Base-by-base conservation (phyloP, 2,329 filamentous ascomycete species). In the Colletotrichum paranaense region DNA sequence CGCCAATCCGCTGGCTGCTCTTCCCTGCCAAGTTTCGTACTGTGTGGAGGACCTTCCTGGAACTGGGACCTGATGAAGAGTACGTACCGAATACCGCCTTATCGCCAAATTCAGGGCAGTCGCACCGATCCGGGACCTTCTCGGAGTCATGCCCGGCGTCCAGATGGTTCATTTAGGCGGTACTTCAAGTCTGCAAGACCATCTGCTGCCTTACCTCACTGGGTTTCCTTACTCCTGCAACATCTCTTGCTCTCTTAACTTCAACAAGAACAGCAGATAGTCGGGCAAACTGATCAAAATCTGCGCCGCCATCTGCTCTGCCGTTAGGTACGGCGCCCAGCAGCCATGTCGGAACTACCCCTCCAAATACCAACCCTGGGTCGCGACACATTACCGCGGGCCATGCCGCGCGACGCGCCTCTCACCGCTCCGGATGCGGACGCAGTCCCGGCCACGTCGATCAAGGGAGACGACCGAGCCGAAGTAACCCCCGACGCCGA, bases 391-490 rank as follows among this genome's bases (percentile, higher is more conserved):
- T 28, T 38, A n/a, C 24, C 28, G 55, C 35, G 64, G 26, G 19
- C 4, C 11, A 35, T 52, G 35, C 67, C 62, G 67, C 67, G 60
- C 35, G 67, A 71, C 67, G 49, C 71, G 71, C 35, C 28, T 71
- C 62, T 58, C 14, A 71, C 26, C 67, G 56, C 56, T 66, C 56
- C 71, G 71, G 56, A 71, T 73, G 56, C 71, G 71, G 71, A 71
- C 16, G 56, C 67, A 42, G 46, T 35, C 67, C 70, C 56, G 71
- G 67, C 67, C 65, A 42, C 62, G 62, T 38, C 56, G 22, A 52
- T 52, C 62, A 38, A 56, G 19, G 46, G 24, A 16, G 56, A 62
- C 16, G 49, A 67, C 35, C 38, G n/a, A 49, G 35, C 58, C 32
- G 42, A 42, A 22, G 30, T 19, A 22, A 28, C 19, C 26, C 22